Percentiles rank a stretch among this genome's conserved stretches.
Evolutionary conservation across 2,329 filamentous ascomycete genomes (phyloP).

Genomic region (Byssoonygena ceratinophila): DNA sequence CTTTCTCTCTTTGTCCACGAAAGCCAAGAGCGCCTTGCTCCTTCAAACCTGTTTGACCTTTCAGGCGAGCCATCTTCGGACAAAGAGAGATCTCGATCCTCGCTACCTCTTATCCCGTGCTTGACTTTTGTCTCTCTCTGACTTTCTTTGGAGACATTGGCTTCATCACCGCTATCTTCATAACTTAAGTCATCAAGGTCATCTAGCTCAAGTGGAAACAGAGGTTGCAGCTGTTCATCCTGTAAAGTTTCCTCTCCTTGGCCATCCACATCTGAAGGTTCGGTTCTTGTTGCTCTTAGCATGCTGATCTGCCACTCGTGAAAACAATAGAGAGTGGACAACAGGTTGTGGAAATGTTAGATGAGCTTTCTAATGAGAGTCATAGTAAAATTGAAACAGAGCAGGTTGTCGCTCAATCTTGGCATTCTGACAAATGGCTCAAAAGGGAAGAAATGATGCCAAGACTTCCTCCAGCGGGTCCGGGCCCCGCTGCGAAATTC

Average conservation of each 20-base stretch:
- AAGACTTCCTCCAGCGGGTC: too few relatives aligned
- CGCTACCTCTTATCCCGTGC: not conserved
- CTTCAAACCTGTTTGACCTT: conserved; percentile 56
- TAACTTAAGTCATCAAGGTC: conserved; percentile 10
- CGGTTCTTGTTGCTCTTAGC: not conserved
- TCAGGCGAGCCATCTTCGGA: conserved; percentile 7
- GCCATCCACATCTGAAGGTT: too few relatives aligned
- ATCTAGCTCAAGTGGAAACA: not conserved
- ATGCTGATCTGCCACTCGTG: not conserved
- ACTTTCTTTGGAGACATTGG: conserved; percentile 1
- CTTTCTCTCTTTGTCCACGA: conserved; percentile 87
- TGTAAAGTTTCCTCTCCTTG: too few relatives aligned
- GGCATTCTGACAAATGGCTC: too few relatives aligned
- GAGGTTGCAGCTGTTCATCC: not conserved
- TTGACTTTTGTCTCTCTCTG: conserved; percentile 2
- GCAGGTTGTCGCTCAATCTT: too few relatives aligned
- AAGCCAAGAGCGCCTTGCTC: conserved; percentile 58
- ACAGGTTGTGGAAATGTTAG: too few relatives aligned
- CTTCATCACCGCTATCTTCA: conserved; percentile 18
- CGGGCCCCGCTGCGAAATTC: too few relatives aligned
- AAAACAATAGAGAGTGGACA: too few relatives aligned
- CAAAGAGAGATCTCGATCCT: conserved; percentile 10
- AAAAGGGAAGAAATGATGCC: too few relatives aligned
- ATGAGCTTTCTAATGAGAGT: too few relatives aligned
- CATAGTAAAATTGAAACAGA: too few relatives aligned